Evolutionary conservation across 441 rosid genomes (phyloP).

Genomic region (Melastoma candidum): DNA sequence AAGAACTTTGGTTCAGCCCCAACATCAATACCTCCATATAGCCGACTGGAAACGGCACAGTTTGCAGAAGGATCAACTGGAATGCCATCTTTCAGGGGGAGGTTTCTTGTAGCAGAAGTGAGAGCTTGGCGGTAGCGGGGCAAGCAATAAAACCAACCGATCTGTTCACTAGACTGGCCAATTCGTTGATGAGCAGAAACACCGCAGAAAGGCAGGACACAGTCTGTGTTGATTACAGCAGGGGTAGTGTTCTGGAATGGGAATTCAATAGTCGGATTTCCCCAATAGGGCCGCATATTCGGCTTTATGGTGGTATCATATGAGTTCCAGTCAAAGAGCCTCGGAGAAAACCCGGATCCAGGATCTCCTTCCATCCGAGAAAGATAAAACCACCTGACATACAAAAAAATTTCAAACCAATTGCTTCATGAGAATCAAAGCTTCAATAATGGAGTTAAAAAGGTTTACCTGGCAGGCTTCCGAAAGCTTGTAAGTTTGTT

Average conservation of each 20-base stretch:
- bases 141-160: slow-evolving; percentile 4
- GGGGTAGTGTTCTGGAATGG: neutral
- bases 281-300: neutral
- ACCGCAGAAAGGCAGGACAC: neutral
- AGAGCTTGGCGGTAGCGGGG: slow-evolving; percentile 7
- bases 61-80: slow-evolving; percentile 1
- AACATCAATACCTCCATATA: neutral
- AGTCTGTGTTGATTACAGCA: neutral
- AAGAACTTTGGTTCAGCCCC: neutral
- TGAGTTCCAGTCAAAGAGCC: neutral
- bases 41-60: neutral
- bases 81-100: neutral
- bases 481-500: no score
- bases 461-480: no score
- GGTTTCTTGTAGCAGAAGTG: neutral
- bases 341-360: neutral
- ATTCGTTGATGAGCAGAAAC: neutral
- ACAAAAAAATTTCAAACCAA: no score
- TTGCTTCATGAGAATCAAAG: no score
- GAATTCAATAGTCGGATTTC: no score
- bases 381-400: no score
- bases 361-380: slow-evolving; percentile 1
- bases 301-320: neutral
- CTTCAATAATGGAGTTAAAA: no score
- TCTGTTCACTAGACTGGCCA: slow-evolving; percentile 1